A percentile compares a stretch with the other conserved stretches of the same genome.
Conservation (phyloP, 345 rosid genomes). For the Theobroma cacao region DNA sequence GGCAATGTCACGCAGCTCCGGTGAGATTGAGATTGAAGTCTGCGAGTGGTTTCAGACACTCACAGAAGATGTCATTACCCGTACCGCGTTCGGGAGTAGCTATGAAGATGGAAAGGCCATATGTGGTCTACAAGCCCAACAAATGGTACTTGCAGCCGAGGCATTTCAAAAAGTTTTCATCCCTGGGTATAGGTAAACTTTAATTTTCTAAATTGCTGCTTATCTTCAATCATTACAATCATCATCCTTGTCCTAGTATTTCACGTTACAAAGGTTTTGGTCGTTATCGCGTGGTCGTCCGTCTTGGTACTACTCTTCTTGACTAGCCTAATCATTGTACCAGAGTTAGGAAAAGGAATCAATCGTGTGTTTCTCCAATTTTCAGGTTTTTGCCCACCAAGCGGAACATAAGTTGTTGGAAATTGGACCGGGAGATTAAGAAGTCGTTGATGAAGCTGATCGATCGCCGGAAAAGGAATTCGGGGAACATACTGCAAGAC, state of each 20-base stretch:
- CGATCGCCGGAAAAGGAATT: constrained; percentile 33
- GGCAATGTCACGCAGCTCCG: constrained; percentile 18
- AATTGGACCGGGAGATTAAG: constrained; percentile 60
- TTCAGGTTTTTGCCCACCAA: constrained; percentile 70
- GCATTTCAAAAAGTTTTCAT: constrained; percentile 65
- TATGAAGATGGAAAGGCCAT: constrained; percentile 74
- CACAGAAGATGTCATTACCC: constrained; percentile 74
- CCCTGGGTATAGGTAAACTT: constrained; percentile 72
- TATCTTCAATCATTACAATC: neutral
- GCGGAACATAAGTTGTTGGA: constrained; percentile 71
- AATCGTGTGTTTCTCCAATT: neutral
- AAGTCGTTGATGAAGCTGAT: constrained; percentile 59
- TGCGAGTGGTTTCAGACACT: constrained; percentile 62
- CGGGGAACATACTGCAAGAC: neutral
- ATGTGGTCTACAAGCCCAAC: constrained; percentile 65
- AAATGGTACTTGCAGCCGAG: constrained; percentile 66
- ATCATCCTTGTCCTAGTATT: neutral
- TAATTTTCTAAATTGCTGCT: no score
- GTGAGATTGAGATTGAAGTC: constrained; percentile 55
- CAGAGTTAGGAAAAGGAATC: neutral
- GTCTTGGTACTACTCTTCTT: neutral
- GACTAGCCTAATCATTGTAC: neutral
- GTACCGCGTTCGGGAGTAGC: constrained; percentile 79
- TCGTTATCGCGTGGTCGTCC: neutral
- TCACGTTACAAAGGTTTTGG: neutral